Base-by-base conservation (phyloP, 441 rosid species). In the Gossypium trilobum region DNA sequence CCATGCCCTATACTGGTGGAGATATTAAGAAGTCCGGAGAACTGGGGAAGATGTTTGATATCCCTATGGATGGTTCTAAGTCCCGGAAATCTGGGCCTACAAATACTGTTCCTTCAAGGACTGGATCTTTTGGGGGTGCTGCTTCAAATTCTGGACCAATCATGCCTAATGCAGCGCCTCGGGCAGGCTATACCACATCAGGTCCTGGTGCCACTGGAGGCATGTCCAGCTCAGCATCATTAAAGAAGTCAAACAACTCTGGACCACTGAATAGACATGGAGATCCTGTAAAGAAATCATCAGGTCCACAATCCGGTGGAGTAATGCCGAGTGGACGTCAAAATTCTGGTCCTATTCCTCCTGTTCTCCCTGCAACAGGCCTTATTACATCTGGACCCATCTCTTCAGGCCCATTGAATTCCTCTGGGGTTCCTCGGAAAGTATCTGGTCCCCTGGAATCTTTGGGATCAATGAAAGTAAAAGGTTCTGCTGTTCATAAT, bases 1-100 rank as follows among this genome's bases (percentile, higher is more conserved):
- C 99, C 69, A 89, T 89, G 97, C 97, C 98, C 19, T 95, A 92
- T 75, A 95, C 95, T 0, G 98, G 99, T 23, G 99, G 97, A 63
- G 97, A 94, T 76, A 89, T 95, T 57, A 89, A 95, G 78, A 91
- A 82, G 70, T 93, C 97, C 6, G 98, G 98, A 78, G 95, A 93
- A 71, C 77, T 93, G 39, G 97, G 98, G 57, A 91, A 87, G 84
- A 93, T 93, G 98, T 91, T 93, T 79, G 97, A 93, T 78, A 87
- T 93, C 52, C 87, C 96, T 66, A 44, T 78, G 63, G 86, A 82
- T 65, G 93, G 97, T 46, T 83, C 97, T 36, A 95, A 95, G 78
- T 91, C 95, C 19, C 82, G 98, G 81, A 95, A 92, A 85, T 95
- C 99, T 42, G 99, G 99, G 46, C 99, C 98, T 57, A 84, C 92